A percentile compares a stretch with the other conserved stretches of the same genome.
phyloP scores from a whole-genome alignment of 2,329 filamentous ascomycete genomes.

The Clonostachys solani region DNA sequence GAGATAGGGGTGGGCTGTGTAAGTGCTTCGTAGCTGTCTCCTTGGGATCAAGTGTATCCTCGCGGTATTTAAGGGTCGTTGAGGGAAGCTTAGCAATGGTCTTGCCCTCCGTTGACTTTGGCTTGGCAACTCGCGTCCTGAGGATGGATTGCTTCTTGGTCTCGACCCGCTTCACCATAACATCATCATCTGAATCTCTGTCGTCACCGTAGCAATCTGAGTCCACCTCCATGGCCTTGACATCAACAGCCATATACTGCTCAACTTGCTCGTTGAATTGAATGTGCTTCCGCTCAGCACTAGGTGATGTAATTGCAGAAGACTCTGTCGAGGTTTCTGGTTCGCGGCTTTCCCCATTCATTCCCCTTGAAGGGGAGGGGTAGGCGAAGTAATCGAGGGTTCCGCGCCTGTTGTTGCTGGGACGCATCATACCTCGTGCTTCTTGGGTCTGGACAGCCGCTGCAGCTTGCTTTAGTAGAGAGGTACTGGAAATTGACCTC shows the following conservation, averaged over 20 bases:
- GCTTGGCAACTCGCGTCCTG: slow-evolving; percentile 24
- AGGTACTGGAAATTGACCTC: slow-evolving; percentile 81
- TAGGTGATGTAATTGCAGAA: slow-evolving; percentile 61
- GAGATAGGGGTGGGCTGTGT: slow-evolving; percentile 53
- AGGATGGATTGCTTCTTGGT: slow-evolving; percentile 51
- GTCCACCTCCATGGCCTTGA: slow-evolving; percentile 72
- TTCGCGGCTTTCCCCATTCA: slow-evolving; percentile 55
- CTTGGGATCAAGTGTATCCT: slow-evolving; percentile 66
- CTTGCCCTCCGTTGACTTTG: slow-evolving; percentile 60
- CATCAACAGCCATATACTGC: slow-evolving; percentile 91
- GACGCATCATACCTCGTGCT: slow-evolving; percentile 45
- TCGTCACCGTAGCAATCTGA: slow-evolving; percentile 40
- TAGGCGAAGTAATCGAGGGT: slow-evolving; percentile 67
- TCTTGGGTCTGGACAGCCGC: slow-evolving; percentile 82
- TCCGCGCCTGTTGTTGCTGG: slow-evolving; percentile 54
- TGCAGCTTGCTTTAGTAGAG: slow-evolving; percentile 83
- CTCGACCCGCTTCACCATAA: slow-evolving; percentile 74
- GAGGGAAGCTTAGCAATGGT: slow-evolving; percentile 85
- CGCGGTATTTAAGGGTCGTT: slow-evolving; percentile 80
- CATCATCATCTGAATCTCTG: slow-evolving; percentile 69
- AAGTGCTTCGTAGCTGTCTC: slow-evolving; percentile 59
- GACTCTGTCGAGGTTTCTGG: slow-evolving; percentile 57
- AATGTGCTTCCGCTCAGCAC: slow-evolving; percentile 75
- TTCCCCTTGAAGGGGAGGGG: slow-evolving; percentile 56
- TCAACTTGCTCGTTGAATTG: slow-evolving; percentile 95